These are phyloP conservation scores for Cryphonectria naterciae DNA, from an alignment of 2,329 filamentous ascomycete genomes.

Conservation along the genomic window DNA sequence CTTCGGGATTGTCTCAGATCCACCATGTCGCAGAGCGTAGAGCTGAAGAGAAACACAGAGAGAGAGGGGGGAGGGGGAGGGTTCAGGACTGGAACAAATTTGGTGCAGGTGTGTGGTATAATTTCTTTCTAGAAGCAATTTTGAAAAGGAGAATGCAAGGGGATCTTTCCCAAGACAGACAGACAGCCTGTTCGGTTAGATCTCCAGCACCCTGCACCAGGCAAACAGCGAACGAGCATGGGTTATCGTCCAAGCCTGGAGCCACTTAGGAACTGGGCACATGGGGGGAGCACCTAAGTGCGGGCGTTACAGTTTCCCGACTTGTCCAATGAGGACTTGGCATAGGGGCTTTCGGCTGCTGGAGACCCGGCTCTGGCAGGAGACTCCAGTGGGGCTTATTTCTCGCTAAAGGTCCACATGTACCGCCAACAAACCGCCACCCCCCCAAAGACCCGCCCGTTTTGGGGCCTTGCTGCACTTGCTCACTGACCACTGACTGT, in stretches of 20 bases:
- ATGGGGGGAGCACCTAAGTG: neutral
- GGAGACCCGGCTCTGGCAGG: neutral
- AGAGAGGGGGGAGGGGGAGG: neutral
- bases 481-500: neutral
- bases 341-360: neutral
- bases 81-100: neutral
- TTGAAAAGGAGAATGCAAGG: constrained; percentile 12
- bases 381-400: neutral
- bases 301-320: neutral
- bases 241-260: neutral
- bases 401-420: neutral
- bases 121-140: constrained; percentile 9
- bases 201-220: neutral
- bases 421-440: neutral
- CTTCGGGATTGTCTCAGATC: neutral
- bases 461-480: neutral
- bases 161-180: too few relatives aligned
- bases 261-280: neutral
- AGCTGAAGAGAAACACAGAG: neutral
- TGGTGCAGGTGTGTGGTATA: neutral
- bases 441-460: neutral
- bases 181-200: neutral
- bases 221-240: neutral
- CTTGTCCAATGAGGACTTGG: neutral
- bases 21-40: neutral